Conservation (phyloP, 139 green algal genomes). For the Chlorella sorokiniana region DNA sequence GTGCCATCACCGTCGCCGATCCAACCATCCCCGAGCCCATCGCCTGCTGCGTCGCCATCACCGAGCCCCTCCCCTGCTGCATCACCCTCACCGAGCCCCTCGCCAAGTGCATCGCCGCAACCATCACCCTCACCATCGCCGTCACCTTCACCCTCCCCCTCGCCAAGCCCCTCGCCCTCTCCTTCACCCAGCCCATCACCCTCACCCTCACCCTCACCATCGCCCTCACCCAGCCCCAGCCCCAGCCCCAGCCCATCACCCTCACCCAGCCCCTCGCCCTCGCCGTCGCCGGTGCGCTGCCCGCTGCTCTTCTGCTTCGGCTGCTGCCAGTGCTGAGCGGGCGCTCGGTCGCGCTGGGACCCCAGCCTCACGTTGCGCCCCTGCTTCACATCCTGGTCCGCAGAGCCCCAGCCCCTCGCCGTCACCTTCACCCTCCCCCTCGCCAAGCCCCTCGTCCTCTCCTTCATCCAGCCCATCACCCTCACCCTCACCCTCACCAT, state of each 20-base stretch:
- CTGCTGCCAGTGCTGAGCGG: too few relatives aligned
- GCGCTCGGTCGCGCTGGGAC: too few relatives aligned
- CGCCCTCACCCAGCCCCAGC: background rate
- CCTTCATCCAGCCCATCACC: background rate
- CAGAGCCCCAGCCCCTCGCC: background rate
- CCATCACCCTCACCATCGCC: background rate
- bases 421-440: background rate
- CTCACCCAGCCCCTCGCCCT: background rate
- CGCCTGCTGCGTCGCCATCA: background rate
- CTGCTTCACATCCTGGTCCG: background rate
- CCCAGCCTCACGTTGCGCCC: background rate
- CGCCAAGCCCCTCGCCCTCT: background rate
- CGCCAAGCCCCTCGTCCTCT: background rate
- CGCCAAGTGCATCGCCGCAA: background rate
- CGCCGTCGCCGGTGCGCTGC: background rate
- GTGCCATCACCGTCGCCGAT: background rate
- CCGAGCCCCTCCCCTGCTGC: background rate
- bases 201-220: background rate
- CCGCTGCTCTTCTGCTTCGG: background rate
- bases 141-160: background rate
- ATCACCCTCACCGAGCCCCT: background rate
- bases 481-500: background rate
- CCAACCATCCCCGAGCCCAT: background rate
- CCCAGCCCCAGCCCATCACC: background rate
- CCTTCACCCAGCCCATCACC: background rate